These are phyloP conservation scores for Pseudogymnoascus destructans DNA, from an alignment of 2,329 filamentous ascomycete genomes.

Conservation along the genomic window DNA sequence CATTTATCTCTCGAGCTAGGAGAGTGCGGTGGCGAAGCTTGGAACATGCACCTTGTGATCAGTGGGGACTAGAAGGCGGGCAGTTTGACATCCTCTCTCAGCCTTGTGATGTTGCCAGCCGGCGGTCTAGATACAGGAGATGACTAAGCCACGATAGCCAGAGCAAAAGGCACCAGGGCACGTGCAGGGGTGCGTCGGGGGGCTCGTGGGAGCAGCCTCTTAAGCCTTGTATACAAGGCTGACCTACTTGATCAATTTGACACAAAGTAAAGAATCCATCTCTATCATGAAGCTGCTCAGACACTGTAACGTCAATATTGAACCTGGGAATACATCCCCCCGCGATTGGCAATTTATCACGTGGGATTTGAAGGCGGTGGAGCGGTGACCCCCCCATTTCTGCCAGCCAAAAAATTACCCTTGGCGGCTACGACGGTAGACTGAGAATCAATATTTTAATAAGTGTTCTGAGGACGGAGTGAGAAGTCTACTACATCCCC, in stretches of 20 bases:
- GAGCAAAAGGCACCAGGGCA: slow-evolving; percentile 1
- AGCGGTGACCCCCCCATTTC: slow-evolving; percentile 6
- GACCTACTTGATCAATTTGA: not conserved
- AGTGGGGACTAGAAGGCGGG: not conserved
- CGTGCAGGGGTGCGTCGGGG: not conserved
- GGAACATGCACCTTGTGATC: slow-evolving; percentile 4
- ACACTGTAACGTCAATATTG: not conserved
- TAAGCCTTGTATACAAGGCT: not conserved
- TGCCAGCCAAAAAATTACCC: slow-evolving; percentile 3
- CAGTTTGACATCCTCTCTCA: slow-evolving; percentile 7
- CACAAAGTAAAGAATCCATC: not conserved
- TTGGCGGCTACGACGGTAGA: not conserved
- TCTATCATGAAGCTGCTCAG: not conserved
- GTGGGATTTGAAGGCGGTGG: not conserved
- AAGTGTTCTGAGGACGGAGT: not conserved
- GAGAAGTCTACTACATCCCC: not conserved
- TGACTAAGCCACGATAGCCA: not conserved
- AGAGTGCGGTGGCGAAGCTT: not conserved
- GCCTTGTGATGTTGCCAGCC: slow-evolving; percentile 3
- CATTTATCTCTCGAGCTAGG: not conserved
- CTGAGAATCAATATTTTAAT: not conserved
- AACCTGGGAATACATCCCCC: not conserved
- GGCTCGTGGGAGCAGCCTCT: not conserved
- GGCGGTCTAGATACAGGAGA: not conserved
- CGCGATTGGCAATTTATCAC: not conserved